Evolutionary conservation across 331 rosid genomes (phyloP), one percentile per base, ranked within the genome.

Genomic region (Rosa hybrid): DNA sequence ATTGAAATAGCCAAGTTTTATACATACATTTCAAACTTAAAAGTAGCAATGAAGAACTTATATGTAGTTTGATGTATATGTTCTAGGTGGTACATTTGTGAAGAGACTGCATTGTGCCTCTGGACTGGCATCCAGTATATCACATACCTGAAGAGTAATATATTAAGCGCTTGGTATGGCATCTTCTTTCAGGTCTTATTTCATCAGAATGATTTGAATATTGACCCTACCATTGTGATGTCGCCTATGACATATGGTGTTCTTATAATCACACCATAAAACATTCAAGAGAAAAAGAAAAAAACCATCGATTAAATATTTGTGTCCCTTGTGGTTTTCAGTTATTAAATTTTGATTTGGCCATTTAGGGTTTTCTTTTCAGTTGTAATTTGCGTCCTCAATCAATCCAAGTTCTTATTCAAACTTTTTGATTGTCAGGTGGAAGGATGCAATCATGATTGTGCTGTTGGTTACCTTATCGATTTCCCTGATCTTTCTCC

Each of bases 61-160:
- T 69, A 49, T 80, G 54, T 83, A 21, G 73, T 83, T 82, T 42
- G 82, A 71, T 79, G 54, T 42, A 71, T 82, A 80, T 77, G 72
- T 80, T 76, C 1, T 83, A 96, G 99, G 99, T 96, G 99, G 98
- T 96, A 92, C 83, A 87, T 96, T 74, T 92, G 86, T 83, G 97
- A 87, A 84, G 99, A 96, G 89, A 87, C 99, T 72, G 92, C 95
- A 81, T 71, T 96, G 84, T 86, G 98, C 91, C 78, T 96, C 67
- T 96, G 99, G 99, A 96, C 97, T 30, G 92, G 91, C 38, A 39
- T 93, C 82, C 86, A 87, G 83, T 96, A 90, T 81, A 88, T 96
- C 85, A 80, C 91, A 46, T 90, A 84, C 94, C 87, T 96, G 92
- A 87, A 87, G 89, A 83, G 82, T 81, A 82, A 92, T 80, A 85